Evolutionary conservation across 768 basidiomycete species (phyloP), one percentile per base, ranked within the genome.

Genomic region (Filobasidium floriforme): DNA sequence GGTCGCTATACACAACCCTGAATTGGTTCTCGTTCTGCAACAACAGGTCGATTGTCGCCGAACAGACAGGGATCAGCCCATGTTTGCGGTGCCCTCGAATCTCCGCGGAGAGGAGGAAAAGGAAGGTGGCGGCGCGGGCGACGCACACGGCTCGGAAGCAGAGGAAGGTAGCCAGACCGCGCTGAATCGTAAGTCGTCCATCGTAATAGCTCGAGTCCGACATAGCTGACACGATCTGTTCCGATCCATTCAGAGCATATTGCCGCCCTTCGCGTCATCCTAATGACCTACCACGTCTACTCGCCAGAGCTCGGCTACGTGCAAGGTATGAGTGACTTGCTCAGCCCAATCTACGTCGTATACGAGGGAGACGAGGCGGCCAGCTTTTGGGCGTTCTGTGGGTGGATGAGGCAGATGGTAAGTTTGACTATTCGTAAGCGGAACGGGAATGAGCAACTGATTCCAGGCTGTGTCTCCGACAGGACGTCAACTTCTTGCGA

Each of bases 261-360:
- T 60, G 89, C 92, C 71, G 85, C 88, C n/a, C 82, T 93, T 68
- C 88, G 87, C 26, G 83, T 84, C 12, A 89, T 98, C 69, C 82
- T 98, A 7, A 82, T 97, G 72, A 96, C 93, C 2, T 78, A 78
- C 63, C 77, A 78, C 61, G 73, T 72, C 3, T 74, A 76, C 54
- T 72, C 72, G 18, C 76, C 77, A n/a, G 74, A 73, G 10, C 67
- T 78, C 88, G 92, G 93, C 32, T 97, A 98, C 76, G 96, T 98
- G 5, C 96, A 98, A 79, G 96, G 96, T 40, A 98, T 98, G 96
- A 92, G 90, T 1, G 96, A 99, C 79, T 84, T 99, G 15, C 89
- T 90, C 71, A 88, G 90, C 3, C 96, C 96, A 14, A 80, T 98
- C 7, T 98, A 97, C 73, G 87, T 98, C 28, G 89, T 92, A 18